Evolutionary conservation across 139 green algal species (phyloP).

Genomic region (Chlamydomonas sp.): DNA sequence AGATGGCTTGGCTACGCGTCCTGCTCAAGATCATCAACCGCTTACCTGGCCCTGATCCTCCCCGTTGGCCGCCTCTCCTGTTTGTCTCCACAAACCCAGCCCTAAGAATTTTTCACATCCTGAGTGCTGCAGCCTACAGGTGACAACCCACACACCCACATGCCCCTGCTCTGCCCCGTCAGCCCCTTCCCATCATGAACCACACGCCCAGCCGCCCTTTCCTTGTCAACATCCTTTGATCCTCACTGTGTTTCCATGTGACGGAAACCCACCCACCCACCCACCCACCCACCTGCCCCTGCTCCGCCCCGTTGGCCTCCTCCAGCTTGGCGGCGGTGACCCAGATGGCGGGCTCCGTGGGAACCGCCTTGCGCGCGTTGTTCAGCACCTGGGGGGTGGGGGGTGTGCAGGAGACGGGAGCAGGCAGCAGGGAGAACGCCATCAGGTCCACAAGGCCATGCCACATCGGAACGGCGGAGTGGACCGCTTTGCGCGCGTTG

Average conservation of each 20-base stretch:
- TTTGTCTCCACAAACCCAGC: too few species aligned
- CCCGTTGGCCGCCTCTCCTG: too few species aligned
- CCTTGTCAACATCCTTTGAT: too few species aligned
- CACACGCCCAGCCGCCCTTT: too few species aligned
- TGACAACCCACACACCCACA: too few species aligned
- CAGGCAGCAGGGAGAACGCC: neutral
- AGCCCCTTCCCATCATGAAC: too few species aligned
- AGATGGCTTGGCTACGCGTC: neutral
- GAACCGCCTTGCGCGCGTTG: conserved; percentile 91
- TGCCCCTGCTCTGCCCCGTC: too few species aligned
- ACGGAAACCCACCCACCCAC: too few species aligned
- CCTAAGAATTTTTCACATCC: too few species aligned
- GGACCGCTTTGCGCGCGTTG: neutral
- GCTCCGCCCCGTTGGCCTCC: conserved; percentile 88
- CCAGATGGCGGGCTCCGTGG: conserved; percentile 93
- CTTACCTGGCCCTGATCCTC: too few species aligned
- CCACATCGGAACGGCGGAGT: neutral
- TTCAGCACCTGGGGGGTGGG: conserved; percentile 85
- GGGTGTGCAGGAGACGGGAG: neutral
- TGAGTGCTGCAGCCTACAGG: too few species aligned
- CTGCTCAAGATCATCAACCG: neutral
- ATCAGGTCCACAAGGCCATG: neutral
- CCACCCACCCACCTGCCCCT: conserved; percentile 72
- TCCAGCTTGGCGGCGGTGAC: conserved; percentile 97
- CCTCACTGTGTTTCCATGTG: too few species aligned